Evolutionary conservation across 1,139 yeast genomes (phyloP).

Genomic region (Kluyveromyces marxianus): DNA sequence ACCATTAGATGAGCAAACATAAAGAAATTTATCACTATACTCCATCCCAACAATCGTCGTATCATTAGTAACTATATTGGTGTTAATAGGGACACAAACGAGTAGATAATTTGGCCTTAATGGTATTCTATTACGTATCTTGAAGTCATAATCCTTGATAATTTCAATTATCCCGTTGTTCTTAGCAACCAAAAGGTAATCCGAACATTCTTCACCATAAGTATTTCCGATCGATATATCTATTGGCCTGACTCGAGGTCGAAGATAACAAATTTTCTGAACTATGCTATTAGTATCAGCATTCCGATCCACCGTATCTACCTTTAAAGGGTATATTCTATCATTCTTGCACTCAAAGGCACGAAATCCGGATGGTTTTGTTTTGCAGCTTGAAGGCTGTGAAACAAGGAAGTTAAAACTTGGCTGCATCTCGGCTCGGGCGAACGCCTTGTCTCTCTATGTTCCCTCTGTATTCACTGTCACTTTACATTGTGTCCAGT

Average conservation of each 20-base stretch:
- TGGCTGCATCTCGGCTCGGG: conserved; percentile 5
- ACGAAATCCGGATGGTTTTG: conserved; percentile 19
- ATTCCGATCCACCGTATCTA: conserved; percentile 4
- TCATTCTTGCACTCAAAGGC: conserved; percentile 15
- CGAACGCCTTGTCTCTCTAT: background rate
- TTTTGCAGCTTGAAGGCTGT: conserved; percentile 19
- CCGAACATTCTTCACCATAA: conserved; percentile 17
- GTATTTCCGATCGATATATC: conserved; percentile 7
- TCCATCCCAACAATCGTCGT: conserved; percentile 19
- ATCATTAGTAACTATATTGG: conserved; percentile 10
- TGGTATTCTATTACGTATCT: conserved; percentile 8
- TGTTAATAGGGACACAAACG: conserved; percentile 18
- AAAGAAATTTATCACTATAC: conserved; percentile 20
- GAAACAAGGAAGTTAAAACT: conserved; percentile 20
- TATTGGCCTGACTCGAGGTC: conserved; percentile 13
- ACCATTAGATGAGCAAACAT: conserved; percentile 23
- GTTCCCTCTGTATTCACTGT: background rate
- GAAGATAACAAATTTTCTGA: conserved; percentile 23
- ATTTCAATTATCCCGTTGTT: conserved; percentile 27
- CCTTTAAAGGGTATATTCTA: conserved; percentile 8
- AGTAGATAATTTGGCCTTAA: conserved; percentile 17
- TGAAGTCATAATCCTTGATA: conserved; percentile 18
- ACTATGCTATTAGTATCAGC: conserved; percentile 17
- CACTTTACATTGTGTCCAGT: no score
- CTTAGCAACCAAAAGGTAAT: conserved; percentile 23